Conservation (phyloP, 2,329 filamentous ascomycete species). For the Zarea fungicola region DNA sequence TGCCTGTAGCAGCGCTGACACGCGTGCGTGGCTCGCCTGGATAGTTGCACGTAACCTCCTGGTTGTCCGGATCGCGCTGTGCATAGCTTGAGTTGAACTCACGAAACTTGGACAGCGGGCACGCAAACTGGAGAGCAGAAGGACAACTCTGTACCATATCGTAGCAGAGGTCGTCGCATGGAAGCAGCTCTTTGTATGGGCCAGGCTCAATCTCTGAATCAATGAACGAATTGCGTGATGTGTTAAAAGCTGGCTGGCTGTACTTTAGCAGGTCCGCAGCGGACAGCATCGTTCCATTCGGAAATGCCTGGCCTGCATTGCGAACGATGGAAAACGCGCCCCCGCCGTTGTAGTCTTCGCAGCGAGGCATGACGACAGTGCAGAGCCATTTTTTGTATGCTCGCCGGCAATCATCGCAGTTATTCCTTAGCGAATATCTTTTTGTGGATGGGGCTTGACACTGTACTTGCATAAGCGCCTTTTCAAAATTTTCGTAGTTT, state of each 20-base stretch:
- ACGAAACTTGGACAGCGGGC: slow-evolving; percentile 48
- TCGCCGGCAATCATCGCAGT: slow-evolving; percentile 66
- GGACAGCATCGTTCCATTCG: slow-evolving; percentile 57
- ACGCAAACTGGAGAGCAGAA: slow-evolving; percentile 66
- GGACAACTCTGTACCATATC: slow-evolving; percentile 82
- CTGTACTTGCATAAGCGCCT: slow-evolving; percentile 75
- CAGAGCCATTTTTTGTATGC: slow-evolving; percentile 97
- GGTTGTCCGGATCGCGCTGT: slow-evolving; percentile 19
- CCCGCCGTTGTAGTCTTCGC: slow-evolving; percentile 68
- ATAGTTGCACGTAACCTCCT: slow-evolving; percentile 32
- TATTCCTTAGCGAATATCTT: slow-evolving; percentile 74
- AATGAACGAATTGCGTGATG: slow-evolving; percentile 67
- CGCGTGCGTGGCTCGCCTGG: slow-evolving; percentile 31
- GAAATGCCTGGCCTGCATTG: slow-evolving; percentile 65
- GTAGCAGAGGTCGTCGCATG: slow-evolving; percentile 84
- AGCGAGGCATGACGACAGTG: slow-evolving; percentile 86
- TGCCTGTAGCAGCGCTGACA: slow-evolving; percentile 2
- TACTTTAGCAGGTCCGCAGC: slow-evolving; percentile 20
- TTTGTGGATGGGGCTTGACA: slow-evolving; percentile 72
- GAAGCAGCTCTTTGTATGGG: slow-evolving; percentile 89
- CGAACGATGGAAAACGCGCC: slow-evolving; percentile 47
- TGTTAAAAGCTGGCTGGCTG: slow-evolving; percentile 25
- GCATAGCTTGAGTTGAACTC: slow-evolving; percentile 34
- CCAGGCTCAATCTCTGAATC: slow-evolving; percentile 69
- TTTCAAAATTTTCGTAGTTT: slow-evolving; percentile 73